A percentile compares a stretch with the other conserved stretches of the same genome.
Conservation (phyloP, 371 early-diverging fungal species). For the Coemansia sp. region DNA sequence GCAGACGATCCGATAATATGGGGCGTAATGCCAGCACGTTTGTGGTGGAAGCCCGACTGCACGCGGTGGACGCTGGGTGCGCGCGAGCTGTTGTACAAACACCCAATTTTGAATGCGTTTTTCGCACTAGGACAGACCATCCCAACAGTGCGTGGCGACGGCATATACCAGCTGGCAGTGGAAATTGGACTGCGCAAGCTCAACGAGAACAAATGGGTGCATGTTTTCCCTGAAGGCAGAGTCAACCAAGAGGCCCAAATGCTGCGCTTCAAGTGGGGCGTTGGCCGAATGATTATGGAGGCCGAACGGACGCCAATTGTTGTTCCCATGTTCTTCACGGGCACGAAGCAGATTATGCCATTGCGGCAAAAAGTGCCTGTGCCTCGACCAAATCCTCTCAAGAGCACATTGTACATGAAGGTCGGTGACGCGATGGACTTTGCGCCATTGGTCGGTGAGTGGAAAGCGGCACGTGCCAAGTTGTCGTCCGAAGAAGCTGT, state of each 20-base stretch:
- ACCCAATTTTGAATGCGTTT: constrained; percentile 63
- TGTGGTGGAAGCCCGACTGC: constrained; percentile 53
- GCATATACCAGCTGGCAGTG: constrained; percentile 82
- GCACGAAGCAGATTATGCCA: constrained; percentile 56
- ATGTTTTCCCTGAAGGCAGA: constrained; percentile 82
- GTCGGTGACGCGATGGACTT: constrained; percentile 74
- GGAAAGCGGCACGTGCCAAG: constrained; percentile 50
- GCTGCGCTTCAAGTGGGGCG: constrained; percentile 84
- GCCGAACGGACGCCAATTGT: constrained; percentile 62
- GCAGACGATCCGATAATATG: constrained; percentile 84
- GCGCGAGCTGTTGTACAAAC: constrained; percentile 78
- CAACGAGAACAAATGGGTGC: constrained; percentile 67
- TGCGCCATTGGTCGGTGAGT: constrained; percentile 57
- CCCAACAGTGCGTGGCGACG: constrained; percentile 79
- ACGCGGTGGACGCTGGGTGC: constrained; percentile 86
- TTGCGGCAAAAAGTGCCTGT: constrained; percentile 47
- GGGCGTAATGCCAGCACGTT: constrained; percentile 66
- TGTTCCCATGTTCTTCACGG: constrained; percentile 69
- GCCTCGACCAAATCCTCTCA: constrained; percentile 53
- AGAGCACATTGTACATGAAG: constrained; percentile 55
- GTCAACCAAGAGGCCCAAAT: constrained; percentile 67
- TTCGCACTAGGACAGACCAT: constrained; percentile 79
- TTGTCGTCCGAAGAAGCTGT: constrained; percentile 34
- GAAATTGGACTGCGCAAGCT: constrained; percentile 69
- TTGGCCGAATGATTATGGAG: constrained; percentile 82